A percentile compares a stretch with the other conserved stretches of the same genome.
Evolutionary conservation across 2,329 filamentous ascomycete species (phyloP).

Genomic region (Aspergillus flavus): DNA sequence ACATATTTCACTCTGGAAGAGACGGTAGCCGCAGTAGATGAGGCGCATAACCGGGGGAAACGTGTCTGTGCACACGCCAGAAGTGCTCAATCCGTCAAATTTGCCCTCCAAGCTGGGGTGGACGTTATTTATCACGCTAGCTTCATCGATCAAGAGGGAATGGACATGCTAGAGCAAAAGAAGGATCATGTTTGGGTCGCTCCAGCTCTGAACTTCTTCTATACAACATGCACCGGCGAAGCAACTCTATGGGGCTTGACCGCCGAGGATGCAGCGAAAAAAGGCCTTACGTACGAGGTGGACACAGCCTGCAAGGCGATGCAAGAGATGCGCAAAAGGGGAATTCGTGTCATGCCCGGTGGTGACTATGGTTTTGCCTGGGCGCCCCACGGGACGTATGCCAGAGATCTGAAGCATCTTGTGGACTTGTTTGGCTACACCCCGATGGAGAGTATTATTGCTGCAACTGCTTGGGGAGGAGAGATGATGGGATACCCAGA

Average conservation of each 20-base stretch:
- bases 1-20: not conserved
- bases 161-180: not conserved
- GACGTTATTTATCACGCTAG: not conserved
- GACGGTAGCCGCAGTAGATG: not conserved
- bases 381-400: slow-evolving; percentile 45
- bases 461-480: slow-evolving; percentile 38
- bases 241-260: not conserved
- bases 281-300: slow-evolving; percentile 45
- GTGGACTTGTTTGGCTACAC: slow-evolving; percentile 43
- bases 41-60: not conserved
- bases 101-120: not conserved
- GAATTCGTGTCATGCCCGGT: slow-evolving; percentile 47
- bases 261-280: slow-evolving; percentile 38
- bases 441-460: slow-evolving; percentile 44
- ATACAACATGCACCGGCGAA: not conserved
- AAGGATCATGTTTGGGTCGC: not conserved
- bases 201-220: not conserved
- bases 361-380: slow-evolving; percentile 51
- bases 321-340: slow-evolving; percentile 48
- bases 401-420: not conserved
- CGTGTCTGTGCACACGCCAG: not conserved
- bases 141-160: not conserved
- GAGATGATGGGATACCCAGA: slow-evolving; percentile 20
- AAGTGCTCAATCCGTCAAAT: not conserved
- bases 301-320: slow-evolving; percentile 40